These are phyloP conservation scores for Backusella psychrophila DNA, from an alignment of 192 early-diverging fungal species.

Conservation along the genomic window DNA sequence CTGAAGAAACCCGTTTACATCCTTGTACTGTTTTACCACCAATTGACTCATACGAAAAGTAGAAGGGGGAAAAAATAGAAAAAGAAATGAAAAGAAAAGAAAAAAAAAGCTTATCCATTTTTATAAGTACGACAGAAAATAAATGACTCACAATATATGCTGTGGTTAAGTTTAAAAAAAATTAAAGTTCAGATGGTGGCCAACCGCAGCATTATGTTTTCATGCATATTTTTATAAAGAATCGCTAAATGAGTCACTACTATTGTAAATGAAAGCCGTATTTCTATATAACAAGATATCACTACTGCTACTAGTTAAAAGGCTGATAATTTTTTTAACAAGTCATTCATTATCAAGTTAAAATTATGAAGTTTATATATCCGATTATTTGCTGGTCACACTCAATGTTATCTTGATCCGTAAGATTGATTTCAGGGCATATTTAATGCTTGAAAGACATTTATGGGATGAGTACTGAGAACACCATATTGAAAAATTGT, in stretches of 20 bases:
- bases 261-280: neutral
- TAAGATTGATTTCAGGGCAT: too few relatives aligned
- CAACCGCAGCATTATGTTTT: too few relatives aligned
- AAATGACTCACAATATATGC: neutral
- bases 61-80: neutral
- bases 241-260: neutral
- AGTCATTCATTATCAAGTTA: too few relatives aligned
- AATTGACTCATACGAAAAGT: neutral
- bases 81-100: neutral
- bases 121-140: neutral
- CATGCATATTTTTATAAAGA: neutral
- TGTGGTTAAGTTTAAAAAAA: neutral
- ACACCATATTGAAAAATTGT: too few relatives aligned
- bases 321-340: too few relatives aligned
- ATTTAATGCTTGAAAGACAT: too few relatives aligned
- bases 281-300: neutral
- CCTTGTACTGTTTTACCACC: neutral
- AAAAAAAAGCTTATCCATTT: neutral
- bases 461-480: too few relatives aligned
- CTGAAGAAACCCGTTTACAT: neutral
- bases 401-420: too few relatives aligned
- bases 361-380: too few relatives aligned
- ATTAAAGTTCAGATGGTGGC: neutral
- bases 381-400: too few relatives aligned
- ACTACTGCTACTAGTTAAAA: neutral